A percentile compares a stretch with the other conserved stretches of the same genome.
Conservation (phyloP, 2,329 filamentous ascomycete species). For the Trichophyton rubrum region DNA sequence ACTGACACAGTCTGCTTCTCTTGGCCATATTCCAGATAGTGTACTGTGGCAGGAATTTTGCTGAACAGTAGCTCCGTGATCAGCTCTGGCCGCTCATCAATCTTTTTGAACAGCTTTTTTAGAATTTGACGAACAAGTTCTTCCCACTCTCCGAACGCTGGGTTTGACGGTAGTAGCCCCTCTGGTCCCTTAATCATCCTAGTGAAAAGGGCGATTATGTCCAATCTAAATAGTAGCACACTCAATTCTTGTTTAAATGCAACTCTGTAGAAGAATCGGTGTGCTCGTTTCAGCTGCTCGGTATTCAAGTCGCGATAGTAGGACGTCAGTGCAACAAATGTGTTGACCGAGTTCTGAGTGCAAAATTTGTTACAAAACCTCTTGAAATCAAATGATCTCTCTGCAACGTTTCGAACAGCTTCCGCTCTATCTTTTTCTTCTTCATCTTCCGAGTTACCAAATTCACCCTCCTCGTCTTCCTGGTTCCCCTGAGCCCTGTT, state of each 20-base stretch:
- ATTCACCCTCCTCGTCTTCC: constrained; percentile 25
- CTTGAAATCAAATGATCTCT: constrained; percentile 89
- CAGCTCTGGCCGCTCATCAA: constrained; percentile 72
- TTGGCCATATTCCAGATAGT: constrained; percentile 81
- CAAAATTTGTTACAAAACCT: constrained; percentile 71
- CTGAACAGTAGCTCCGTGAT: constrained; percentile 90
- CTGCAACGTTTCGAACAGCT: constrained; percentile 58
- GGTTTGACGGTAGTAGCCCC: constrained; percentile 53
- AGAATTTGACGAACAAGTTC: constrained; percentile 77
- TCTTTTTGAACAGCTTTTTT: constrained; percentile 66
- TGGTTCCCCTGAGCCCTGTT: constrained; percentile 29
- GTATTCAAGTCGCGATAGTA: constrained; percentile 70
- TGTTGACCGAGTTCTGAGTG: constrained; percentile 74
- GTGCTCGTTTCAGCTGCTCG: constrained; percentile 75
- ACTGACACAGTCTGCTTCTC: constrained; percentile 61
- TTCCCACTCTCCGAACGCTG: constrained; percentile 79
- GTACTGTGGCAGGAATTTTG: constrained; percentile 70
- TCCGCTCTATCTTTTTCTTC: constrained; percentile 54
- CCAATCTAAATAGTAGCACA: constrained; percentile 77
- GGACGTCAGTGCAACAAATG: constrained; percentile 66
- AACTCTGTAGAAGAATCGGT: constrained; percentile 86
- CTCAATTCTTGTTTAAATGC: constrained; percentile 91
- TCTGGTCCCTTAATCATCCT: constrained; percentile 84
- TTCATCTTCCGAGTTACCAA: constrained; percentile 47
- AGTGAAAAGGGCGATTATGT: constrained; percentile 79